These are phyloP conservation scores for Aspergillus neotritici DNA, from an alignment of 2,329 filamentous ascomycete species.

Conservation along the genomic window DNA sequence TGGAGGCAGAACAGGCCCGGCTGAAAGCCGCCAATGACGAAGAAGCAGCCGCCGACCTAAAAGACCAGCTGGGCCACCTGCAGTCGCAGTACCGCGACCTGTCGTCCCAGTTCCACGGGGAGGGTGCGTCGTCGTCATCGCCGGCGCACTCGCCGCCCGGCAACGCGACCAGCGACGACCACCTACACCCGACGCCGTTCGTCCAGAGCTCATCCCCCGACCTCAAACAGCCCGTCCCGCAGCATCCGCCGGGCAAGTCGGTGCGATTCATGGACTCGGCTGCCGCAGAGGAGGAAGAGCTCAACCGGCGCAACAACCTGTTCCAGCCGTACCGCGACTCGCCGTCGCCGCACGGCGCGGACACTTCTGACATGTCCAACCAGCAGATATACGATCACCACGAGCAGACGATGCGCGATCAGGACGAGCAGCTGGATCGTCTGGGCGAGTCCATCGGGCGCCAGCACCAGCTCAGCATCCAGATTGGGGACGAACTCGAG, in stretches of 20 bases:
- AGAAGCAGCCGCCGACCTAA: constrained; percentile 45
- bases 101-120: constrained; percentile 71
- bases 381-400: constrained; percentile 85
- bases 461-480: constrained; percentile 87
- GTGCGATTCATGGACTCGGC: constrained; percentile 77
- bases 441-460: constrained; percentile 81
- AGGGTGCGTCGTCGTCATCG: constrained; percentile 32
- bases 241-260: constrained; percentile 56
- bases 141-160: background rate
- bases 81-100: constrained; percentile 71
- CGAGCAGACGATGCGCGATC: constrained; percentile 70
- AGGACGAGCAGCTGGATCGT: constrained; percentile 87
- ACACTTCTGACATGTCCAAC: constrained; percentile 63
- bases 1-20: constrained; percentile 60
- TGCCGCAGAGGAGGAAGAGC: constrained; percentile 44
- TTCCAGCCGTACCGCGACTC: constrained; percentile 57
- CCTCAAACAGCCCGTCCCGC: constrained; percentile 40
- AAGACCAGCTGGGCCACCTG: constrained; percentile 62
- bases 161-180: constrained; percentile 13
- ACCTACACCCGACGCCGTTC: constrained; percentile 47
- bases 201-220: constrained; percentile 45
- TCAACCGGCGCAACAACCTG: constrained; percentile 50
- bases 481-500: constrained; percentile 94
- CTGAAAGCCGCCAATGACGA: constrained; percentile 54
- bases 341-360: constrained; percentile 41